These are phyloP conservation scores for Huntiella bhutanensis DNA, from an alignment of 2,329 filamentous ascomycete species.

Conservation along the genomic window DNA sequence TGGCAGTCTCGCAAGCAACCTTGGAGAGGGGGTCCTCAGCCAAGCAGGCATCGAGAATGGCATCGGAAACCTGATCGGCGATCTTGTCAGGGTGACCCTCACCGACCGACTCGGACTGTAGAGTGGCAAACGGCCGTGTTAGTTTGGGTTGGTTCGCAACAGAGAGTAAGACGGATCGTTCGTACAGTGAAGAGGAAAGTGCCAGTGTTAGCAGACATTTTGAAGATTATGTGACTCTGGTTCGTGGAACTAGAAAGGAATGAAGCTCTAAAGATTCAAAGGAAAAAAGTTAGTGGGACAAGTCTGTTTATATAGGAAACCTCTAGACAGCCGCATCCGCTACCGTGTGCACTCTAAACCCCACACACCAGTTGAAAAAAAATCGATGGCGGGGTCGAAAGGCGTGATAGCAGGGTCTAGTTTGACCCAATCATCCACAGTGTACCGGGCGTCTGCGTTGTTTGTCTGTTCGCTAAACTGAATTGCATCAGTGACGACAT, in stretches of 20 bases:
- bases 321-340: not conserved
- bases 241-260: constrained; percentile 1
- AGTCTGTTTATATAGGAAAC: not conserved
- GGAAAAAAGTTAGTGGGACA: not conserved
- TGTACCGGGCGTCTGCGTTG: no score
- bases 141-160: not conserved
- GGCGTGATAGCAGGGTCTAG: not conserved
- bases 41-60: constrained; percentile 94
- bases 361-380: not conserved
- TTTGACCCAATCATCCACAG: no score
- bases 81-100: constrained; percentile 95
- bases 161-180: not conserved
- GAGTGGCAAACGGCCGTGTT: not conserved
- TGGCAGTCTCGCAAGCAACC: constrained; percentile 96
- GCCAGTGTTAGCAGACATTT: constrained; percentile 43
- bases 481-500: not conserved
- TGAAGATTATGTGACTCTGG: constrained; percentile 19
- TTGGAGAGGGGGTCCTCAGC: constrained; percentile 91
- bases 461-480: not conserved
- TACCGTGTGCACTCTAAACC: no score
- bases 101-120: constrained; percentile 65
- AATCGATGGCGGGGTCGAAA: constrained; percentile 3
- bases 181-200: constrained; percentile 70
- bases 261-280: not conserved
- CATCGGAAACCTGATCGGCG: constrained; percentile 95